phyloP scores from a whole-genome alignment of 225 moss, liverwort and hornwort genomes.

The Ulota crispa region DNA sequence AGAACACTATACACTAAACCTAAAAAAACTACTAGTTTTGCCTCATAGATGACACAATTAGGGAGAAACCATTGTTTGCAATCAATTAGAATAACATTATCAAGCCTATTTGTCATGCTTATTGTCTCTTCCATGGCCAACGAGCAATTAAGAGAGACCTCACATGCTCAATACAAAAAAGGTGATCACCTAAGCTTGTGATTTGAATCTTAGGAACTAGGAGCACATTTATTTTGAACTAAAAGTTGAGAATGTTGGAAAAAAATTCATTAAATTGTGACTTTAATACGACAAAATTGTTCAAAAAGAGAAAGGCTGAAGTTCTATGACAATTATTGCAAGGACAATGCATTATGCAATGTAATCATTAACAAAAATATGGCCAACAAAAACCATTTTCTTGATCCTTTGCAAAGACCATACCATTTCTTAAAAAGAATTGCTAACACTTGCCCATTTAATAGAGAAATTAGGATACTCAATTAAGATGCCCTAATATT shows the following conservation, averaged over 20 bases:
- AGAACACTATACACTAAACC: accelerated
- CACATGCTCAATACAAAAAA: accelerated
- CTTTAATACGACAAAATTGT: accelerated
- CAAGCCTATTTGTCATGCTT: not conserved
- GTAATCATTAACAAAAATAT: not conserved
- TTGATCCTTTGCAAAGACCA: accelerated
- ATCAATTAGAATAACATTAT: not conserved
- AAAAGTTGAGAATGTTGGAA: not conserved
- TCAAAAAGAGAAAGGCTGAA: accelerated
- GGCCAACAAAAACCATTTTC: accelerated
- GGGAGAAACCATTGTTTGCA: not conserved
- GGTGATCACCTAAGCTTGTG: not conserved
- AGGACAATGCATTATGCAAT: not conserved
- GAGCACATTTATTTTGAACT: too few species aligned
- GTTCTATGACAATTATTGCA: not conserved
- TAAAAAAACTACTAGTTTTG: not conserved
- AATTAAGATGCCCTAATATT: accelerated
- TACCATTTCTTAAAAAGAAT: not conserved
- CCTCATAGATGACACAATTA: accelerated
- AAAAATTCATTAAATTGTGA: accelerated
- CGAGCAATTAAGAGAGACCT: accelerated
- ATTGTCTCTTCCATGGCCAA: not conserved
- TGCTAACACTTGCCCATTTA: accelerated
- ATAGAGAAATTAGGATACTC: accelerated
- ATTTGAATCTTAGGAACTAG: accelerated